Evolutionary conservation across 148 eudicot genomes (phyloP), one percentile per base, ranked within the genome.

Genomic region (Camellia japonica): DNA sequence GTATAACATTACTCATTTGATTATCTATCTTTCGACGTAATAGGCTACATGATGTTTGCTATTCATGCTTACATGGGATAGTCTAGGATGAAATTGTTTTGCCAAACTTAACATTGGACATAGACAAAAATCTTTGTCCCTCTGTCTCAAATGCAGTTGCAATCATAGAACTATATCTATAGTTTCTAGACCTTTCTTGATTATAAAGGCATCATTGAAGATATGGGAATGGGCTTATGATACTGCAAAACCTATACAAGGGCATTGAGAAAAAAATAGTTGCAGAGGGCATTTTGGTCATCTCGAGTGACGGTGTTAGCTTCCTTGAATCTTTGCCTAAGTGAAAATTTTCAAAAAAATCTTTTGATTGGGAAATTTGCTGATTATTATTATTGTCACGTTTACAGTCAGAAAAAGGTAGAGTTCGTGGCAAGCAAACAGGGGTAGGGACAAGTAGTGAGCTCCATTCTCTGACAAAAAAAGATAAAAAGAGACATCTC

Each of bases 401-500:
- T 62, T 47, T 63, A 46, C 68, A 23, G 79, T 49, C 55, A 30
- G 38, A 68, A 47, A 64, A 69, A 81, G 58, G 79, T 83, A 68
- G 76, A 77, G 76, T 80, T 62, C 44, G 60, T 15, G 63, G 58
- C 51, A 72, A 80, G 80, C 11, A 76, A 81, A 10, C 51, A 60
- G 60, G 44, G 30, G 71, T 74, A 41, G 75, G 76, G 80, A 69
- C 73, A 49, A 71, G 80, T 67, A 41, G 64, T 13, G 68, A 68
- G 65, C 78, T 83, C 51, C 64, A 63, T 65, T 61, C 38, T 30
- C 38, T 30, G 38, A 30, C 38, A 30, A 30, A 30, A 30, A 30
- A 62, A 16, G 19, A 80, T 15, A 81, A 41, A 79, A 58, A 81
- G 71, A 7, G 86, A 81, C 76, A 47, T 49, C 68, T 51, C 64